These are phyloP conservation scores for Hansfordia pulvinata DNA, from an alignment of 2,329 filamentous ascomycete species.

Conservation along the genomic window DNA sequence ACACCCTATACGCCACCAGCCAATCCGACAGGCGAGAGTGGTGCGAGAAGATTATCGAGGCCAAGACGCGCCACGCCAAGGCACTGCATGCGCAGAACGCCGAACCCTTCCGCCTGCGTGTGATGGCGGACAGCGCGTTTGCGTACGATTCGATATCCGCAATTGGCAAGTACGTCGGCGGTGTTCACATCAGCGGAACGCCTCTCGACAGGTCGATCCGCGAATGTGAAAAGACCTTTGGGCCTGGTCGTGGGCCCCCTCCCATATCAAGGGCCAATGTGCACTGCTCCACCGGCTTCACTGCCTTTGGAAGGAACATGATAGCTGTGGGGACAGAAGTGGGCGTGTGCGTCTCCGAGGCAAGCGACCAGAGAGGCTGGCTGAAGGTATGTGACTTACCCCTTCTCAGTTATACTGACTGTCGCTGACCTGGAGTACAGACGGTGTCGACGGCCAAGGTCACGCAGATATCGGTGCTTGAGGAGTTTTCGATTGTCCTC, in stretches of 20 bases:
- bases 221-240: slow-evolving; percentile 72
- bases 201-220: slow-evolving; percentile 83
- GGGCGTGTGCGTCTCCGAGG: slow-evolving; percentile 82
- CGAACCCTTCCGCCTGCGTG: slow-evolving; percentile 83
- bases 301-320: slow-evolving; percentile 70
- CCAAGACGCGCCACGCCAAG: slow-evolving; percentile 85
- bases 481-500: slow-evolving; percentile 88
- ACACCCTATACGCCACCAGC: slow-evolving; percentile 75
- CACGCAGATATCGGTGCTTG: slow-evolving; percentile 85
- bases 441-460: slow-evolving; percentile 65
- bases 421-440: slow-evolving; percentile 26
- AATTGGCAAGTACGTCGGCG: slow-evolving; percentile 42
- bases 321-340: slow-evolving; percentile 92
- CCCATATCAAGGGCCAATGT: slow-evolving; percentile 77
- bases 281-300: slow-evolving; percentile 88
- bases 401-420: background rate
- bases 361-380: slow-evolving; percentile 85
- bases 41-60: slow-evolving; percentile 88
- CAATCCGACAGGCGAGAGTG: slow-evolving; percentile 69
- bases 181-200: slow-evolving; percentile 73
- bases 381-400: slow-evolving; percentile 48
- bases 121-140: slow-evolving; percentile 88
- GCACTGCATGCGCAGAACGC: slow-evolving; percentile 85
- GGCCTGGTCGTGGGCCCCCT: slow-evolving; percentile 52
- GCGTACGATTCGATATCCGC: slow-evolving; percentile 55